These are phyloP conservation scores for Dispira simplex DNA, from an alignment of 192 early-diverging fungal species.

Conservation along the genomic window DNA sequence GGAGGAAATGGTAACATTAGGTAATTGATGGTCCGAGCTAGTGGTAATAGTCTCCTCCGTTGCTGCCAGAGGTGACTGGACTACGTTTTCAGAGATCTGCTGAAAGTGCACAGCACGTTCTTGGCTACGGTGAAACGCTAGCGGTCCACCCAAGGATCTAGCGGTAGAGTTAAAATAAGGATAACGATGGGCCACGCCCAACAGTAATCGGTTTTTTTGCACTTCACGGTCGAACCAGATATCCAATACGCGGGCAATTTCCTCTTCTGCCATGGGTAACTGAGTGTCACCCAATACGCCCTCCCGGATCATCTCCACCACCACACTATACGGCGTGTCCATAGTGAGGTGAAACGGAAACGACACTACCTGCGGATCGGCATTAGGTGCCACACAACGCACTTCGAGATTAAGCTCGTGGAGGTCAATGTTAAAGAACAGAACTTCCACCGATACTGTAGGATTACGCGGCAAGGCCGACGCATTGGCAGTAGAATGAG, in stretches of 20 bases:
- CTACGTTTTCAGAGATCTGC: neutral
- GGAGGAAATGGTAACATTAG: neutral
- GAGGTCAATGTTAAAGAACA: neutral
- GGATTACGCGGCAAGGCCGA: neutral
- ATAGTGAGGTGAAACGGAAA: conserved; percentile 5
- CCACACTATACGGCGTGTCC: conserved; percentile 9
- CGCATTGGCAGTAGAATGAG: neutral
- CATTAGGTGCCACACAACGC: neutral
- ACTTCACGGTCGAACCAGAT: conserved; percentile 4
- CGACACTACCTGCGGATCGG: neutral
- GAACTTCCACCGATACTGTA: neutral
- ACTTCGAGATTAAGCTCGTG: conserved; percentile 9
- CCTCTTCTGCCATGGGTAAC: neutral
- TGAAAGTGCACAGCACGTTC: neutral
- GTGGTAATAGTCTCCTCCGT: neutral
- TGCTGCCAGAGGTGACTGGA: neutral
- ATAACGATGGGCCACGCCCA: neutral
- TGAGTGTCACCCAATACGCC: neutral
- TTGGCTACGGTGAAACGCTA: no score
- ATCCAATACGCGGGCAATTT: neutral
- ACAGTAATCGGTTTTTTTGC: neutral
- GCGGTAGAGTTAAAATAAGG: neutral
- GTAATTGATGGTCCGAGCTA: neutral
- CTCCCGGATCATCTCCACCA: conserved; percentile 7
- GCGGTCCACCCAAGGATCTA: neutral